Base-by-base conservation (phyloP, 768 basidiomycete species). In the Podaxis rugospora region DNA sequence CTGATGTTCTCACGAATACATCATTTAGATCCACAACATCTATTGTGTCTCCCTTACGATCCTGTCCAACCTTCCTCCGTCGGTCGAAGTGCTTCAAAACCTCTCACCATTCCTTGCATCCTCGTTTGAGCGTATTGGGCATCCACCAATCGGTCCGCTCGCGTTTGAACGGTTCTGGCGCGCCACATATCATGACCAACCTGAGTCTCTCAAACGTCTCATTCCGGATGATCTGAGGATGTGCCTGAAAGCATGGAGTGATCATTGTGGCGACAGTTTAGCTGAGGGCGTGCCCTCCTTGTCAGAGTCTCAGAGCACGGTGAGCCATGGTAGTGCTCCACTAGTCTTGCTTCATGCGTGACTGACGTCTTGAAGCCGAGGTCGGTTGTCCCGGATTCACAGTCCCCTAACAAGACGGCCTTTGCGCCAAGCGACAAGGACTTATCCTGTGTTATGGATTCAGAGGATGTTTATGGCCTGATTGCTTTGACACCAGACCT, bases 81-180 rank as follows among this genome's bases (percentile, higher is more conserved):
- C 81, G 4, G 58, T 74, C 0, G 71, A 76, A 27, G 74, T 67
- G 28, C 75, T 88, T 3, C 61, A 74, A 11, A 64, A 69, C 2
- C 68, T 82, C 18, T 76, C 82, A 6, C 70, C 68, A 21, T 81
- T 87, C 62, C 70, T 89, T 1, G 69, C 72, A 13, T 80, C 85
- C 2, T 79, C 79, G 0, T 87, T 88, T 64, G 59, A 71, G 3
- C 79, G 75, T 23, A 75, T 81, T 28, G 78, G 80, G 0, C 61
- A 69, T 2, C 81, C 80, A 2, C 79, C 81, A 7, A 71, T 76
- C 18, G 86, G 83, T 0, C 80, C 83, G 0, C 65, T 79, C 5
- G 77, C 80, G 1, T 89, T 88, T 62, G 75, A 77, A 63, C 71
- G 68, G 1, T 88, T 84, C 67, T 89, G 87, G 87, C 75, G 75